Percentiles rank a stretch among this genome's conserved stretches.
Evolutionary conservation across 768 basidiomycete genomes (phyloP).

Genomic region (Coprinellus micaceus): DNA sequence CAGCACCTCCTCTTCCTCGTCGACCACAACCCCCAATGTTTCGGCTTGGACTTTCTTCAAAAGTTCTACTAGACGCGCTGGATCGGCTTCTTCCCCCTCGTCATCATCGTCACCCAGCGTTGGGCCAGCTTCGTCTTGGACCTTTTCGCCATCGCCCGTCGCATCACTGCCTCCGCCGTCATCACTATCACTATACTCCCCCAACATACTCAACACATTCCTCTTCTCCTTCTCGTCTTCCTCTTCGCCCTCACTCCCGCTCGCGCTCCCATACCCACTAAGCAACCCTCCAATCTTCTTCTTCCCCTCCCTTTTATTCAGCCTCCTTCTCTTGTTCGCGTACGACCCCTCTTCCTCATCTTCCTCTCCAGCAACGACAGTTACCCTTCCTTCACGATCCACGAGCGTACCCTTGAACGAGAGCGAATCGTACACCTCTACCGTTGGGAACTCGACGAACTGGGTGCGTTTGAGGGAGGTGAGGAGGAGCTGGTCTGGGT

Average conservation of each 20-base stretch:
- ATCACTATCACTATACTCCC: slow-evolving; percentile 23
- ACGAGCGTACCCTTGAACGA: slow-evolving; percentile 64
- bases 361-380: slow-evolving; percentile 26
- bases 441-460: slow-evolving; percentile 82
- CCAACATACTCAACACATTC: slow-evolving; percentile 38
- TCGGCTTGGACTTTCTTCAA: slow-evolving; percentile 12
- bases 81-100: slow-evolving; percentile 14
- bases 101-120: slow-evolving; percentile 27
- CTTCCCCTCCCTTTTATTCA: slow-evolving; percentile 49
- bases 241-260: slow-evolving; percentile 41
- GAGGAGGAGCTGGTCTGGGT: slow-evolving; percentile 44
- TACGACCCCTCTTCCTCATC: too few species aligned
- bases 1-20: slow-evolving; percentile 11
- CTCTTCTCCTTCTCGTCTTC: slow-evolving; percentile 27
- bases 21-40: slow-evolving; percentile 20
- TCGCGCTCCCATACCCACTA: slow-evolving; percentile 48
- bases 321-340: slow-evolving; percentile 51
- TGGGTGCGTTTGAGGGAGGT: slow-evolving; percentile 52
- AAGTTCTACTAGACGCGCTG: slow-evolving; percentile 12
- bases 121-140: slow-evolving; percentile 43
- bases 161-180: too few species aligned
- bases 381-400: slow-evolving; percentile 42
- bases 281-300: slow-evolving; percentile 47
- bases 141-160: slow-evolving; percentile 46
- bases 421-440: slow-evolving; percentile 73